Conservation (phyloP, 495 filamentous ascomycete genomes). For the Neohortaea acidophila region DNA sequence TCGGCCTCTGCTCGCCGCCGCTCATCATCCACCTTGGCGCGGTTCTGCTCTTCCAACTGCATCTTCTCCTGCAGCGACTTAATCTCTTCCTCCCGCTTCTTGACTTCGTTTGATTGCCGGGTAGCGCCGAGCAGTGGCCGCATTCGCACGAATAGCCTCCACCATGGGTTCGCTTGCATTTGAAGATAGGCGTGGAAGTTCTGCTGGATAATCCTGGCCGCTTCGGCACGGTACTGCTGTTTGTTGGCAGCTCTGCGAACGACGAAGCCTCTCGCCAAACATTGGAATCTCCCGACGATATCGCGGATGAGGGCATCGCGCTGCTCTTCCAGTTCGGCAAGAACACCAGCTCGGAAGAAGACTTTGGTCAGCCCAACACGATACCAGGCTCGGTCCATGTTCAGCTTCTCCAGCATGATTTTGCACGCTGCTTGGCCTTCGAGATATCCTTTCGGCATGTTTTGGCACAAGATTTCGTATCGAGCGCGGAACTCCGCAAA, state of each 20-base stretch:
- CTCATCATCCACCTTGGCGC: constrained; percentile 79
- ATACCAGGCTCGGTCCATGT: constrained; percentile 69
- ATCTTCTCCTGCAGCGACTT: constrained; percentile 69
- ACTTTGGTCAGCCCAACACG: constrained; percentile 94
- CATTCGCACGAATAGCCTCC: constrained; percentile 90
- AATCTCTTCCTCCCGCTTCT: constrained; percentile 87
- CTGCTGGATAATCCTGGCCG: constrained; percentile 82
- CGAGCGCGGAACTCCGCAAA: constrained; percentile 91
- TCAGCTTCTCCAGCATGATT: constrained; percentile 80
- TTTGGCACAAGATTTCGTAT: constrained; percentile 87
- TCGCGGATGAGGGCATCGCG: constrained; percentile 81
- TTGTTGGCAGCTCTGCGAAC: constrained; percentile 82
- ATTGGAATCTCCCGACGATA: constrained; percentile 91
- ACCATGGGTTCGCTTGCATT: constrained; percentile 87
- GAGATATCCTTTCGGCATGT: constrained; percentile 79
- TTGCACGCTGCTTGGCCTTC: constrained; percentile 76
- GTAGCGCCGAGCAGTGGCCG: constrained; percentile 87
- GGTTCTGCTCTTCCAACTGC: constrained; percentile 46
- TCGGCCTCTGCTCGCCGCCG: constrained; percentile 73
- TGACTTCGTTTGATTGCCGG: constrained; percentile 76
- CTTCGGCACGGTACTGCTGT: constrained; percentile 82
- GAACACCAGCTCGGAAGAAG: constrained; percentile 91
- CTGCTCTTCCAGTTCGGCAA: constrained; percentile 92
- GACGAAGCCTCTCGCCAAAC: constrained; percentile 73
- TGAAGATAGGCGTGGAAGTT: constrained; percentile 84